Percentiles rank a stretch among this genome's conserved stretches.
Conservation (phyloP, 768 basidiomycete genomes). For the Sutorius australiensis region DNA sequence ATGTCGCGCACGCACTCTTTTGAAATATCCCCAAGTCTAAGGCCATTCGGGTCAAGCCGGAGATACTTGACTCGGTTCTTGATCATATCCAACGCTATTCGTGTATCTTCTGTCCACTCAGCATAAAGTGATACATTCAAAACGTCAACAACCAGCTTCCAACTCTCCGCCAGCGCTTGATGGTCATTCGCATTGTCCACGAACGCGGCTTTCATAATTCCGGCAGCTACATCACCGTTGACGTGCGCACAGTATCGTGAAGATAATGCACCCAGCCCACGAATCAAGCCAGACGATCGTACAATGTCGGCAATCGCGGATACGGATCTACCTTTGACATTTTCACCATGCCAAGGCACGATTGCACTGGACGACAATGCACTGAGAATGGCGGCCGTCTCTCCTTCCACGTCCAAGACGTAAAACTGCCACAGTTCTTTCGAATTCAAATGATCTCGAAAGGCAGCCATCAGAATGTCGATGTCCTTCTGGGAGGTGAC, state of each 20-base stretch:
- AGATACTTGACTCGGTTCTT: conserved; percentile 75
- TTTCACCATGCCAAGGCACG: conserved; percentile 57
- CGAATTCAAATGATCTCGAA: conserved; percentile 55
- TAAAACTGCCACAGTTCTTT: conserved; percentile 94
- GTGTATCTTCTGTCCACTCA: conserved; percentile 83
- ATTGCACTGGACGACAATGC: conserved; percentile 34
- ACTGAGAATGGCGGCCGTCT: conserved; percentile 50
- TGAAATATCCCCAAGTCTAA: conserved; percentile 77
- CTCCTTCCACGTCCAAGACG: conserved; percentile 69
- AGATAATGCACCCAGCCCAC: conserved; percentile 55
- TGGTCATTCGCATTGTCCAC: conserved; percentile 41
- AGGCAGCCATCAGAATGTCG: conserved; percentile 57
- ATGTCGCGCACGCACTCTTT: conserved; percentile 49
- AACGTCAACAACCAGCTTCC: conserved; percentile 77
- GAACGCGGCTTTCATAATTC: conserved; percentile 69
- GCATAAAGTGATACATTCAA: conserved; percentile 85
- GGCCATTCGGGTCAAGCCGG: conserved; percentile 78
- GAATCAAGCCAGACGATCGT: conserved; percentile 49
- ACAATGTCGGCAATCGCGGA: conserved; percentile 66
- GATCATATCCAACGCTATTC: conserved; percentile 68
- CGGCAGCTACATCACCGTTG: conserved; percentile 62
- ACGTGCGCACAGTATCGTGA: conserved; percentile 67
- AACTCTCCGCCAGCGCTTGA: conserved; percentile 61
- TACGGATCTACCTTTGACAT: conserved; percentile 54
- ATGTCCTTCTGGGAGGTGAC: conserved; percentile 69